Evolutionary conservation across 306 rosid genomes (phyloP), one percentile per base, ranked within the genome.

Genomic region (Phaseolus lunatus): DNA sequence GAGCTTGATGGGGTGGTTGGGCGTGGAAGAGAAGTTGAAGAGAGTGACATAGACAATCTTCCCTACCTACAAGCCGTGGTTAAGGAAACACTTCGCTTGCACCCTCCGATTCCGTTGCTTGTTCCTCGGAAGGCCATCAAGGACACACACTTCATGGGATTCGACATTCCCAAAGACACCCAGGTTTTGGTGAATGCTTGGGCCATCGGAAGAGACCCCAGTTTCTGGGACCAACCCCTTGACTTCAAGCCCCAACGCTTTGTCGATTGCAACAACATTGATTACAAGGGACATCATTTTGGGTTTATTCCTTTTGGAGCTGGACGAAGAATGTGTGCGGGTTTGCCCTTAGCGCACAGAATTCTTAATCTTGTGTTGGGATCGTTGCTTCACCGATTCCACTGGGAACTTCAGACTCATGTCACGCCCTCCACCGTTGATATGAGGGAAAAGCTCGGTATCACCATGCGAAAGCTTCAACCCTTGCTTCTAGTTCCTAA

Each of bases 161-260:
- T 82, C 77, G 3, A 52, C 8, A 41, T 86, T 23, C 94, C 94
- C 16, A 81, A 80, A 73, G 78, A 82, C 59, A 90, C 91, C 1
- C 89, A 84, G 62, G 90, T 86, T 0, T 85, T 87, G 18, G 90
- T 87, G 56, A 85, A 87, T 37, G 76, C 85, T 0, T 87, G 89
- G 89, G 93, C 93, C 4, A 89, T 89, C 9, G 93, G 93, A 3
- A 85, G 89, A 84, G 91, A 89, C 76, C 81, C 91, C 0, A 77
- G 76, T 43, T 88, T 24, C 15, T 89, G 93, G 93, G 80, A 80
- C 0, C 83, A 89, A 0, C 86, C 89, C 0, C 4, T 37, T 49
- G 6, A 4, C 2, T 89, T 87, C 70, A 85, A 85, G 13, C 93
- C 93, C 0, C 86, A 87, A 66, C 82, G 93, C 70, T 87, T 87